phyloP scores from a whole-genome alignment of 2,329 filamentous ascomycete genomes.

The Penicillium sp. region DNA sequence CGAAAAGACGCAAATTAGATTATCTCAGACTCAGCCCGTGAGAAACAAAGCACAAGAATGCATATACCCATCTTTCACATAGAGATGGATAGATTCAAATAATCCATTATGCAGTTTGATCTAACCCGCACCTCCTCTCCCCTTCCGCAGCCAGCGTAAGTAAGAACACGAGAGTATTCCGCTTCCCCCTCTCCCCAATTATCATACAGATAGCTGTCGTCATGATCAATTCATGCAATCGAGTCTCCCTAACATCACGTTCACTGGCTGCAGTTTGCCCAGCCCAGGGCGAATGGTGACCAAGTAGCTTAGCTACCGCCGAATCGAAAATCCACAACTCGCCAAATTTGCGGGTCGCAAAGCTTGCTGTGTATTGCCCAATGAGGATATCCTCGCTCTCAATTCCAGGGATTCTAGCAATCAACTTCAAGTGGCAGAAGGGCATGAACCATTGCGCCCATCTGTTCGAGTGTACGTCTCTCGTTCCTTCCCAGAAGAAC shows the following conservation, averaged over 20 bases:
- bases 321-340: conserved; percentile 12
- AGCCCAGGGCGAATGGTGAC: not conserved
- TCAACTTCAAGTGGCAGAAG: too few species aligned
- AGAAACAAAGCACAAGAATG: not conserved
- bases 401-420: too few species aligned
- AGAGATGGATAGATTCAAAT: not conserved
- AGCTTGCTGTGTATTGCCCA: not conserved
- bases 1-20: not conserved
- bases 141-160: not conserved
- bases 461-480: too few species aligned
- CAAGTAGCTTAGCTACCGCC: conserved; percentile 4
- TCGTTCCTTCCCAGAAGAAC: not conserved
- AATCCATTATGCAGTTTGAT: too few species aligned
- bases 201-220: conserved; percentile 20
- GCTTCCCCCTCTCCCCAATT: conserved; percentile 15
- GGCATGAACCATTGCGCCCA: too few species aligned
- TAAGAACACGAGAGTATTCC: not conserved
- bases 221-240: conserved; percentile 12
- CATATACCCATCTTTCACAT: not conserved
- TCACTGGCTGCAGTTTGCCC: not conserved
- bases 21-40: not conserved
- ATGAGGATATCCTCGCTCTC: too few species aligned
- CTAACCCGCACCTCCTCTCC: not conserved
- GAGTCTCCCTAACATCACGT: not conserved
- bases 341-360: conserved; percentile 6